These are phyloP conservation scores for Sordariomycetes sp. DNA, from an alignment of 2,329 filamentous ascomycete genomes.

Conservation along the genomic window DNA sequence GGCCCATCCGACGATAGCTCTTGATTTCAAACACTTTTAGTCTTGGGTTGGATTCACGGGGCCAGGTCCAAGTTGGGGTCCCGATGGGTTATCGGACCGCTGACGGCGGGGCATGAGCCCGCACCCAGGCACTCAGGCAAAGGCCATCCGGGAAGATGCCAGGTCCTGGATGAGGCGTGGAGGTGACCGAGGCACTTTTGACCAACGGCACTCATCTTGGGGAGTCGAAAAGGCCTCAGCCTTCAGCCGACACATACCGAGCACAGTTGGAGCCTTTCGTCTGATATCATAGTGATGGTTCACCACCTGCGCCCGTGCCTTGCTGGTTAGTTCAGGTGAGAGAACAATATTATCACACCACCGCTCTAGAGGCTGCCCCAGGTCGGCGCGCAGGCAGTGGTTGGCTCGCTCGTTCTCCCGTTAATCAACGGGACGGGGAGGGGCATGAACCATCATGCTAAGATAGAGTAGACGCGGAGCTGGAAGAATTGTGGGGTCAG, in stretches of 20 bases:
- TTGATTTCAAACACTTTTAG: not conserved
- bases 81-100: too few species aligned
- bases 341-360: conserved; percentile 1
- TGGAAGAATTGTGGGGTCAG: not conserved
- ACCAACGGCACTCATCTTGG: not conserved
- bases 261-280: not conserved
- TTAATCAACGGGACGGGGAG: not conserved
- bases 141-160: not conserved
- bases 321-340: conserved; percentile 1
- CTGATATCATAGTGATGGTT: not conserved
- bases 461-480: not conserved
- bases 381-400: not conserved
- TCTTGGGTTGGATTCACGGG: not conserved
- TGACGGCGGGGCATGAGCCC: too few species aligned
- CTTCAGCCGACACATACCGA: not conserved
- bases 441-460: conserved; percentile 4
- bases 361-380: not conserved
- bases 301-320: not conserved
- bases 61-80: too few species aligned
- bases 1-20: not conserved
- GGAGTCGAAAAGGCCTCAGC: not conserved
- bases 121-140: not conserved
- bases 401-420: conserved; percentile 2
- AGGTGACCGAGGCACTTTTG: not conserved
- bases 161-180: not conserved